These are phyloP conservation scores for Carpinus viminea DNA, from an alignment of 306 rosid species.

Conservation along the genomic window DNA sequence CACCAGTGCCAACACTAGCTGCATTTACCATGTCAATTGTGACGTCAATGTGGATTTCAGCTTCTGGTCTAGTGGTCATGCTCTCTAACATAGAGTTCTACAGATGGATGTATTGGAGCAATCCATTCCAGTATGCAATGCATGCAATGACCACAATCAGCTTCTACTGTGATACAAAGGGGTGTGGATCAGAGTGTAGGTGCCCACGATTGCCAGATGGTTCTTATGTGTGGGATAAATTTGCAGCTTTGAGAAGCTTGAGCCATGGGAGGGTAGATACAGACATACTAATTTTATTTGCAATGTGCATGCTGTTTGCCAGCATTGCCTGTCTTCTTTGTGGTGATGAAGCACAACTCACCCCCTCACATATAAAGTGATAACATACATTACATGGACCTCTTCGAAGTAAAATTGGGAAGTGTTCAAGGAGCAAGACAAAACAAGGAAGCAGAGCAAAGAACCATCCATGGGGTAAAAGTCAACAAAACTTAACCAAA, in stretches of 20 bases:
- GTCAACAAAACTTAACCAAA: neutral
- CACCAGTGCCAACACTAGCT: constrained; percentile 6
- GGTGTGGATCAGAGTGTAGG: neutral
- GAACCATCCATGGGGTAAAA: neutral
- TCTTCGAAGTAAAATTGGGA: neutral
- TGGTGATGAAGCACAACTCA: constrained; percentile 7
- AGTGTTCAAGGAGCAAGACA: neutral
- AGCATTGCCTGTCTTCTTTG: constrained; percentile 13
- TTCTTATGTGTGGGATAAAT: neutral
- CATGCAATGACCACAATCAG: constrained; percentile 16
- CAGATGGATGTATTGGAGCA: constrained; percentile 14
- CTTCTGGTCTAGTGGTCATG: constrained; percentile 4
- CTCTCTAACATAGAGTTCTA: neutral
- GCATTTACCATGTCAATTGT: constrained; percentile 12
- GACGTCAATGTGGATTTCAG: constrained; percentile 5
- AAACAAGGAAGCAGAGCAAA: neutral
- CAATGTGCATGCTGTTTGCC: constrained; percentile 20
- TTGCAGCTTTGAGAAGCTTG: constrained; percentile 5
- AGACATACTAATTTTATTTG: constrained; percentile 7
- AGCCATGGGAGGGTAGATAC: constrained; percentile 2
- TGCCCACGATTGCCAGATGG: constrained; percentile 17
- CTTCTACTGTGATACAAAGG: neutral
- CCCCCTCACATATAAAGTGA: neutral
- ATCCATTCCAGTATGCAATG: constrained; percentile 12
- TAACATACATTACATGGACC: neutral